Percentiles rank a stretch among this genome's conserved stretches.
These are phyloP conservation scores for Penicillium simplicissimum DNA, from an alignment of 495 filamentous ascomycete genomes.

Conservation along the genomic window DNA sequence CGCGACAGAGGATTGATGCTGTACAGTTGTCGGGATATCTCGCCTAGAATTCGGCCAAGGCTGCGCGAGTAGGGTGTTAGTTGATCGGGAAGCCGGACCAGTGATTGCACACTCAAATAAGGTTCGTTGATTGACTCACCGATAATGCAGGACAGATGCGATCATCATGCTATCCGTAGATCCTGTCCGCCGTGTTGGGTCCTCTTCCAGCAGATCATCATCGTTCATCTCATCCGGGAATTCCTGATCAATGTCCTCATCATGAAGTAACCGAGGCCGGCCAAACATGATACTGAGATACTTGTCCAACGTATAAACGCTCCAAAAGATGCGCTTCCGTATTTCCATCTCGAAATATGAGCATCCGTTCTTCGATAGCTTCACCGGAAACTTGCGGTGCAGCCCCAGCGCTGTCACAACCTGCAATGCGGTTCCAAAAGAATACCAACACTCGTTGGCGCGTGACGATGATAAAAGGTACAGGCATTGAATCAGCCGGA, in stretches of 20 bases:
- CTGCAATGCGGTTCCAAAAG: constrained; percentile 48
- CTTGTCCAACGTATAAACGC: constrained; percentile 56
- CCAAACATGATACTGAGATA: constrained; percentile 59
- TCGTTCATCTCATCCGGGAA: constrained; percentile 54
- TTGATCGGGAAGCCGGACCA: not conserved
- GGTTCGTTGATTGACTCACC: constrained; percentile 21
- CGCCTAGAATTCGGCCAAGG: constrained; percentile 45
- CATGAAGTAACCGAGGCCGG: constrained; percentile 52
- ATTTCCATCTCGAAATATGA: constrained; percentile 43
- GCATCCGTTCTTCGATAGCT: constrained; percentile 31
- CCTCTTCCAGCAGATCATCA: constrained; percentile 51
- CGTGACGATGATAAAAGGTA: constrained; percentile 48
- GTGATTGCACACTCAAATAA: not conserved
- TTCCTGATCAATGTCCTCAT: constrained; percentile 55
- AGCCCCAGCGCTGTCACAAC: constrained; percentile 48
- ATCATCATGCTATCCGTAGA: constrained; percentile 48
- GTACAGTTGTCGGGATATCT: constrained; percentile 52
- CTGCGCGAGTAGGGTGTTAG: constrained; percentile 23
- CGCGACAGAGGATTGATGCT: constrained; percentile 43
- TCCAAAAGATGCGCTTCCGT: constrained; percentile 59
- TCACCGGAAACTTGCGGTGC: constrained; percentile 40
- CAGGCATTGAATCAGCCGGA: constrained; percentile 45
- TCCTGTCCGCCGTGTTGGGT: constrained; percentile 34
- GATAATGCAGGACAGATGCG: constrained; percentile 49
- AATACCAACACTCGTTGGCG: constrained; percentile 54